These are phyloP conservation scores for Drechslerella coelobrocha DNA, from an alignment of 2,329 filamentous ascomycete genomes.

Conservation along the genomic window DNA sequence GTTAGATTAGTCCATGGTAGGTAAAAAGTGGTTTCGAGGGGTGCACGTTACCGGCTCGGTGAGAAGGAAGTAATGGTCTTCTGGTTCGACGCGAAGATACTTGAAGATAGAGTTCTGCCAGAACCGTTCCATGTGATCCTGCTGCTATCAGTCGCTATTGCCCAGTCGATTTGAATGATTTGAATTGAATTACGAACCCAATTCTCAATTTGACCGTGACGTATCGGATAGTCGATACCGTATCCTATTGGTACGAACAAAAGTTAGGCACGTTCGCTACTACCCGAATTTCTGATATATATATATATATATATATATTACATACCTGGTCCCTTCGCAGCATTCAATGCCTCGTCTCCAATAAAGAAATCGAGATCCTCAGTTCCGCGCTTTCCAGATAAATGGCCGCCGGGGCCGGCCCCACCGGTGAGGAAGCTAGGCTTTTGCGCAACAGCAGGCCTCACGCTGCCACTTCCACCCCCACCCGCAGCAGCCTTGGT, in stretches of 20 bases:
- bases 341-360: slow-evolving; percentile 90
- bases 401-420: slow-evolving; percentile 78
- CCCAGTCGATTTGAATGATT: neutral
- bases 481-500: slow-evolving; percentile 79
- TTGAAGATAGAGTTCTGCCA: slow-evolving; percentile 99
- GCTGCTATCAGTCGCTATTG: slow-evolving; percentile 51
- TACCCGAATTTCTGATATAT: too few species aligned
- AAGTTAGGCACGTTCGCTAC: too few species aligned
- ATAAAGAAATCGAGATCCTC: slow-evolving; percentile 99
- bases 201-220: slow-evolving; percentile 98
- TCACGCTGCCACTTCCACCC: slow-evolving; percentile 77
- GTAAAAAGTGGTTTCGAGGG: slow-evolving; percentile 26
- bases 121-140: slow-evolving; percentile 99
- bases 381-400: slow-evolving; percentile 90
- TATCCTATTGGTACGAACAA: too few species aligned
- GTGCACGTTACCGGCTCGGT: slow-evolving; percentile 80
- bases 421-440: slow-evolving; percentile 93
- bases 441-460: slow-evolving; percentile 90
- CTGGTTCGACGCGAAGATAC: slow-evolving; percentile 94
- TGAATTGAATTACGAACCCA: slow-evolving; percentile 69
- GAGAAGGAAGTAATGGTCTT: slow-evolving; percentile 97
- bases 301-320: neutral
- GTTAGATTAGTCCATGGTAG: slow-evolving; percentile 19
- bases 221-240: slow-evolving; percentile 94
- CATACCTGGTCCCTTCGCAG: slow-evolving; percentile 79